Evolutionary conservation across 176 grass and related monocot genomes (phyloP).

Genomic region (Avena sativa): DNA sequence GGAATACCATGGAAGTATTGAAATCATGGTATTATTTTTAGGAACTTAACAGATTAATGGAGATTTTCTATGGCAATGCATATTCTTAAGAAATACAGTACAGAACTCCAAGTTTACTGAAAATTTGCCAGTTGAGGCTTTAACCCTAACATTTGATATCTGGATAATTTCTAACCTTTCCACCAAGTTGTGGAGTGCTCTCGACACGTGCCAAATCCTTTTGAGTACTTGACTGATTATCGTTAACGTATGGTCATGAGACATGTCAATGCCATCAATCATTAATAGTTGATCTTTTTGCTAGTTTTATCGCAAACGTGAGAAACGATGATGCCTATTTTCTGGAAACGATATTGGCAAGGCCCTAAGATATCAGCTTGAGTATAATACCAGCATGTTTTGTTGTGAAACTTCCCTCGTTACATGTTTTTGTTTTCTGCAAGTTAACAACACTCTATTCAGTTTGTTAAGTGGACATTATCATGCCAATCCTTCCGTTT

Average conservation of each 20-base stretch:
- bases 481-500: slow-evolving; percentile 31
- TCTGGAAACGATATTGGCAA: not conserved
- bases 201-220: not conserved
- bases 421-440: not conserved
- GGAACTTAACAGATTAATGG: not conserved
- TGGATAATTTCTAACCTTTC: slow-evolving; percentile 3
- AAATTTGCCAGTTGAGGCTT: slow-evolving; percentile 18
- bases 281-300: slow-evolving; percentile 1
- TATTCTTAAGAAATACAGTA: not conserved
- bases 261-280: slow-evolving; percentile 4
- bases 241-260: not conserved
- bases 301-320: not conserved
- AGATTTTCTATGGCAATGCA: not conserved
- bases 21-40: not conserved
- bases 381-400: not conserved
- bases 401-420: not conserved
- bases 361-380: not conserved
- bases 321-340: not conserved
- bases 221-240: not conserved
- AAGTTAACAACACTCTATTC: not conserved
- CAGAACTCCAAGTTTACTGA: not conserved
- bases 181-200: not conserved
- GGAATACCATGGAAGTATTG: not conserved
- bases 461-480: slow-evolving; percentile 1
- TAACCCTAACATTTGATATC: not conserved